Evolutionary conservation across 257 asterid species (phyloP).

Genomic region (Gynochthodes officinalis): DNA sequence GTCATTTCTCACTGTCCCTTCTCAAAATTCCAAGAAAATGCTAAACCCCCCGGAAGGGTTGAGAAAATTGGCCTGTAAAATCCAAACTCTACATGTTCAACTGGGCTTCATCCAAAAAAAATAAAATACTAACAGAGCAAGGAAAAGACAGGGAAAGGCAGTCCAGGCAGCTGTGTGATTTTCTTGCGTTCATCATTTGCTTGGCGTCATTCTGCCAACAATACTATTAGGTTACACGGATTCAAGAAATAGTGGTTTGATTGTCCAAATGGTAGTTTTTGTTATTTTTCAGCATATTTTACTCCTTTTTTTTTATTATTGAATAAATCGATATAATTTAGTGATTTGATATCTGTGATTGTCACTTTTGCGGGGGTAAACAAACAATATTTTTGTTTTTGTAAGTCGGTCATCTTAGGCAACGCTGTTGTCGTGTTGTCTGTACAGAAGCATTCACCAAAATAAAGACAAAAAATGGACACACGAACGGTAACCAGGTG

Average conservation of each 20-base stretch:
- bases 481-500: conserved; percentile 6
- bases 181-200: neutral
- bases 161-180: neutral
- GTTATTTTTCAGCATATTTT: neutral
- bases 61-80: neutral
- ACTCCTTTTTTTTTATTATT: neutral
- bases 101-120: neutral
- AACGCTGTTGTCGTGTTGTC: neutral
- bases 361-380: neutral
- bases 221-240: too few relatives aligned
- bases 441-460: neutral
- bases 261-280: conserved; percentile 4
- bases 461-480: neutral
- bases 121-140: neutral
- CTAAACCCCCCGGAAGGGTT: neutral
- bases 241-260: neutral
- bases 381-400: neutral
- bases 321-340: neutral
- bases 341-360: neutral
- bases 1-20: neutral
- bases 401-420: neutral
- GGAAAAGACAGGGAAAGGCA: neutral
- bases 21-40: neutral
- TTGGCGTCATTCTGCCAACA: neutral
- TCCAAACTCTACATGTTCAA: neutral